Evolutionary conservation across 2,329 filamentous ascomycete species (phyloP).

Genomic region (Colletotrichum lindemuthianum): DNA sequence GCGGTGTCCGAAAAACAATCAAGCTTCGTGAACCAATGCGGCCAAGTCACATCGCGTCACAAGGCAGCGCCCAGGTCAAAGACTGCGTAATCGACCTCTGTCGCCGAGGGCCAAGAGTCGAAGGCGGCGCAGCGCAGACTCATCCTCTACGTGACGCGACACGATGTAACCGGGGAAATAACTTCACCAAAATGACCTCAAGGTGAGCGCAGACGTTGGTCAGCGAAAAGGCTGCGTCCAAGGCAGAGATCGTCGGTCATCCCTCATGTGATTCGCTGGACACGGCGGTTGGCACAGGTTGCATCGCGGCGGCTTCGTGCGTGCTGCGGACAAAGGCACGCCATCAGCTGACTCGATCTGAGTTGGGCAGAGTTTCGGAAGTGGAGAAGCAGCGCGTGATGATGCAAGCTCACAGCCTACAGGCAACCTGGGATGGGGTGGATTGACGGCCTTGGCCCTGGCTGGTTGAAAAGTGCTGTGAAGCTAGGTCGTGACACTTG

Average conservation of each 20-base stretch:
- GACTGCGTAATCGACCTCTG: neutral
- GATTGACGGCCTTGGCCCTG: neutral
- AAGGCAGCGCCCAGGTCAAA: slow-evolving; percentile 8
- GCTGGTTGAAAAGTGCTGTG: neutral
- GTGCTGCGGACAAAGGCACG: slow-evolving; percentile 5
- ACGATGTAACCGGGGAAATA: slow-evolving; percentile 6
- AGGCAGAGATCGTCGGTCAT: slow-evolving; percentile 2
- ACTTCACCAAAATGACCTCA: neutral
- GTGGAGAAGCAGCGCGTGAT: slow-evolving; percentile 6
- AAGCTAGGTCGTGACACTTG: slow-evolving; percentile 2
- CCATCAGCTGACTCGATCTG: slow-evolving; percentile 25
- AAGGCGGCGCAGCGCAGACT: neutral
- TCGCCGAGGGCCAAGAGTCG: neutral
- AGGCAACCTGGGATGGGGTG: neutral
- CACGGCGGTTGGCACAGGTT: neutral
- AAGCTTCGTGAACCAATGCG: slow-evolving; percentile 29
- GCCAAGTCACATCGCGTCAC: slow-evolving; percentile 22
- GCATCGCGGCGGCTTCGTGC: neutral
- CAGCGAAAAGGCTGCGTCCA: slow-evolving; percentile 1
- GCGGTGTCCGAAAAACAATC: neutral
- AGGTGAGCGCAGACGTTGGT: slow-evolving; percentile 1
- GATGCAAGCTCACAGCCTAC: slow-evolving; percentile 17
- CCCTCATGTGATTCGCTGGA: too few species aligned
- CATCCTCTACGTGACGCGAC: slow-evolving; percentile 1
- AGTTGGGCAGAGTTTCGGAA: slow-evolving; percentile 27